Base-by-base conservation (phyloP, 768 basidiomycete genomes). In the Boletus eberwhitei region DNA sequence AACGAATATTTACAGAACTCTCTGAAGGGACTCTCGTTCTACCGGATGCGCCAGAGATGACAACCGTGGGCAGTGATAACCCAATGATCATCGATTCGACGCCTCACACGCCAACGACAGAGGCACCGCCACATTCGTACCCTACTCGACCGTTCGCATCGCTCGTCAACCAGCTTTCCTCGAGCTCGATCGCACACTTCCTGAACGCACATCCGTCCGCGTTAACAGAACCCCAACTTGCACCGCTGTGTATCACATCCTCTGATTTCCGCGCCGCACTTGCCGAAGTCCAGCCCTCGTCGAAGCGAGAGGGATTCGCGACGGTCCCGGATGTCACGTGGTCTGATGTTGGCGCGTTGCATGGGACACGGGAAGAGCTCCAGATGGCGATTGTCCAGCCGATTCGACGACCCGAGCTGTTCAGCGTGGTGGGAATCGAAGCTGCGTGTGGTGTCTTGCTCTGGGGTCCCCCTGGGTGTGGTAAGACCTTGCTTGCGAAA, bases 381-480 rank as follows among this genome's bases (percentile, higher is more conserved):
- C 93, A 95, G 63, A 97, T 98, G 94, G 90, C 93, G 14, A 92
- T 99, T 60, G 95, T 99, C 4, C 91, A 97, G 64, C 96, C 97
- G 7, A 94, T 98, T 60, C 79, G 83, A 46, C 76, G 90, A 32
- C 95, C 97, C 0, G 93, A 93, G 64, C 69, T 98, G 3, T 99
- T 99, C 72, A 83, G 74, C 43, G 81, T 81, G 9, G 89, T 98
- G 1, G 97, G 97, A 6, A 93, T 99, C 58, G 85, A 87, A 32
- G 90, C 92, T 0, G 85, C 93, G 0, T 94, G 93, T 64, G 97
- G 96, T 0, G 97, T 98, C 3, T 74, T 98, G 34, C 73, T 98
- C n/a, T 98, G 97, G 97, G 97, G 97, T 31, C 97, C 97, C 24
- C 96, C 97, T 0, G 97, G 97, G 11, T 98, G 96, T 66, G 97